Evolutionary conservation across 2,329 filamentous ascomycete species (phyloP), one percentile per base, ranked within the genome.

Genomic region (Didymella segeticola): DNA sequence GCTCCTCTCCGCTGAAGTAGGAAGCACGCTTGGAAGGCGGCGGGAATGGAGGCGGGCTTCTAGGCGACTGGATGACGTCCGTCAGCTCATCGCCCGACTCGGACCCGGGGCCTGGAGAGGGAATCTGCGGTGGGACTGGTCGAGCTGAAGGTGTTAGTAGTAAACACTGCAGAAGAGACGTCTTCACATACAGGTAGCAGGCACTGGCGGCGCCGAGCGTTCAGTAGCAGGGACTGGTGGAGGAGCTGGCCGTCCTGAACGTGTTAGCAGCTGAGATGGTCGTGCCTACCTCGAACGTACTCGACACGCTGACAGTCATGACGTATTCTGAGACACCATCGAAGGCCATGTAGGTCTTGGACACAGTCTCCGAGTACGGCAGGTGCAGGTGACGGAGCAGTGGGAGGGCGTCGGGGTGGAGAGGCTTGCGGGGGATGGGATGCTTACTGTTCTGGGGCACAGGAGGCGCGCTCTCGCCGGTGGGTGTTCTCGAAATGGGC

Each of bases 21-120:
- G 78, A 79, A 31, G 63, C 65, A 6, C 76, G 71, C 53, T 75
- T 78, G 11, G 66, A 65, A 8, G 71, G 65, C 5, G 69, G 65
- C 9, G 54, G 39, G 14, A 52, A 38, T 10, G 72, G 60, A 14
- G 67, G 70, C 17, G 72, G 70, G 12, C 61, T 66, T 27, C 55
- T 60, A 2, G 71, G 71, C 3, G 67, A 68, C 17, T 65, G 57
- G 10, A 63, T 71, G 72, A 12, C 64, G 19, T 73, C 74, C 23
- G 76, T 70, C 65, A 92, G 78, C 73, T 97, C 93, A 71, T 97
- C 93, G 64, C 96, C 93, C 36, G 93, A 95, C 71, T 89, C 90
- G 1, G 91, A 96, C 25, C 91, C 92, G 56, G 89, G 83, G 53
- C 87, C 91, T 38, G 86, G 87, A 33, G 90, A 90, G 41, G 82